Evolutionary conservation across 2,329 filamentous ascomycete species (phyloP).

Genomic region (Helotiales sp.): DNA sequence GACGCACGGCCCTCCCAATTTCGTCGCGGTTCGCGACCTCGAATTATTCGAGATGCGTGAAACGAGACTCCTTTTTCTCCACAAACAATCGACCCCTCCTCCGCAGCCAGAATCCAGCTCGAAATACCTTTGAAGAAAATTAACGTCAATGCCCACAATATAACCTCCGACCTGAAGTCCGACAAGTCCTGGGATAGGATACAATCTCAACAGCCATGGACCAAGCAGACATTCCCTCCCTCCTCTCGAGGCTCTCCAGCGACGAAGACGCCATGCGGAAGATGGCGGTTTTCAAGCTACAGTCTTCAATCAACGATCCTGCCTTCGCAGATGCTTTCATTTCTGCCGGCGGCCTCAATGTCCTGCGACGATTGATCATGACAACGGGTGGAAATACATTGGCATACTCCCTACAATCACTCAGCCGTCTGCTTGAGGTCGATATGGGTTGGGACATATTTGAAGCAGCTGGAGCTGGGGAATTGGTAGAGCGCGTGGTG

Average conservation of each 20-base stretch:
- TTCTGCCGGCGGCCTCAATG: conserved; percentile 77
- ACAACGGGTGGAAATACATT: conserved; percentile 88
- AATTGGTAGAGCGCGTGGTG: conserved; percentile 76
- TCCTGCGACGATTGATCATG: conserved; percentile 81
- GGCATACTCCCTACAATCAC: conserved; percentile 89
- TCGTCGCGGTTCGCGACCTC: too few species aligned
- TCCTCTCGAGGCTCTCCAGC: conserved; percentile 63
- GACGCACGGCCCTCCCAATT: too few species aligned
- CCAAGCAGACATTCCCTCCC: conserved; percentile 65
- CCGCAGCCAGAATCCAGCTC: too few species aligned
- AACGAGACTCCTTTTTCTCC: too few species aligned
- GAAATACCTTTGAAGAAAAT: too few species aligned
- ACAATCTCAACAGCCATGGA: too few species aligned
- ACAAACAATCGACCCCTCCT: too few species aligned
- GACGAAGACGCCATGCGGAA: conserved; percentile 90
- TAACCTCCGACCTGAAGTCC: too few species aligned
- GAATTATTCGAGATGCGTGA: too few species aligned
- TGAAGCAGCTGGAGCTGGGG: conserved; percentile 59
- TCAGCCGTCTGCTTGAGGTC: conserved; percentile 85
- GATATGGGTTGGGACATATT: conserved; percentile 98
- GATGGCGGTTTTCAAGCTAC: conserved; percentile 98
- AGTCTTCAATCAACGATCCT: conserved; percentile 91
- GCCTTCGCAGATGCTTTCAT: conserved; percentile 97
- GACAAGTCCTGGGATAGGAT: too few species aligned
- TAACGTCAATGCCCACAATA: too few species aligned